These are phyloP conservation scores for Paragyromitra xinjiangensis DNA, from an alignment of 495 filamentous ascomycete genomes.

Conservation along the genomic window DNA sequence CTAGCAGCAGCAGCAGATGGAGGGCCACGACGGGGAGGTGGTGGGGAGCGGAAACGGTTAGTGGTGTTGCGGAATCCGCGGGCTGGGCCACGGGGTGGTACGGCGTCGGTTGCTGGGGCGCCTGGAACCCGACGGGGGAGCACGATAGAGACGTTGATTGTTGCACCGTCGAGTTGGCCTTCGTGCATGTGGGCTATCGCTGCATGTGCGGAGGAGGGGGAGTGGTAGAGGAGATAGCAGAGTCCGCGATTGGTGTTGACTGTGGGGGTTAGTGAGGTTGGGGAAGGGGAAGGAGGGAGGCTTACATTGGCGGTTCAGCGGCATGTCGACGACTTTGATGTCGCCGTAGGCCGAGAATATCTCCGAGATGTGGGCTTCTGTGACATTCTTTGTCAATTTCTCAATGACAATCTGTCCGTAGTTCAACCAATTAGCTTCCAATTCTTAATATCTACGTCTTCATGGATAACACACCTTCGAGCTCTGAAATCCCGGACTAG, in stretches of 20 bases:
- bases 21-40: conserved; percentile 33
- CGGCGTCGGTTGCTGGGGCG: conserved; percentile 57
- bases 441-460: not conserved
- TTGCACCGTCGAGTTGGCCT: conserved; percentile 87
- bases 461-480: conserved; percentile 51
- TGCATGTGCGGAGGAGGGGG: conserved; percentile 79
- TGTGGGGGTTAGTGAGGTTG: conserved; percentile 57
- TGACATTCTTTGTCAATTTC: conserved; percentile 95
- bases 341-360: conserved; percentile 90
- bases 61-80: conserved; percentile 35
- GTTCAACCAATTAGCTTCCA: not conserved
- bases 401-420: conserved; percentile 84
- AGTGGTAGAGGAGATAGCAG: conserved; percentile 87
- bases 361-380: conserved; percentile 83
- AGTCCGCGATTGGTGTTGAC: conserved; percentile 91
- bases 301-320: conserved; percentile 86
- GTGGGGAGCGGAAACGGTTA: conserved; percentile 54
- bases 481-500: conserved; percentile 57
- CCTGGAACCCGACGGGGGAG: conserved; percentile 74
- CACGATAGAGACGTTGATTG: conserved; percentile 92
- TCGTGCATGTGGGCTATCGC: conserved; percentile 99
- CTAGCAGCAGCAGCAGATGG: conserved; percentile 23
- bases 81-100: conserved; percentile 55
- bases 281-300: conserved; percentile 34
- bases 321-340: conserved; percentile 86